Base-by-base conservation (phyloP, 441 rosid species). In the Aleurites moluccanus region DNA sequence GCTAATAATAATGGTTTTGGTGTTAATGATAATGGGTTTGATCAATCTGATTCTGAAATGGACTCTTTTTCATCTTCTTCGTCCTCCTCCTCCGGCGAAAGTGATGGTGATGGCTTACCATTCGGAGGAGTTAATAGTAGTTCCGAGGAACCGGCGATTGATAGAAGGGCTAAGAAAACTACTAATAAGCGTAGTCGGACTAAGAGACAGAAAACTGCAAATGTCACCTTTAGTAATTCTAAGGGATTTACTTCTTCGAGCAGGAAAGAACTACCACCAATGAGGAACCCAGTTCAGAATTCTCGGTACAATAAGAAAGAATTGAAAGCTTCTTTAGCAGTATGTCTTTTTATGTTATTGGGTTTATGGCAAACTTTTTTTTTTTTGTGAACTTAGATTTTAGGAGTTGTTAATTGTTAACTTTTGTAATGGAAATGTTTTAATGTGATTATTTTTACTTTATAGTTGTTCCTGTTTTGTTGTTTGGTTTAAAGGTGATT, bases 241-340 rank as follows among this genome's bases (percentile, higher is more conserved):
- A 82, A 70, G 81, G 77, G 69, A 20, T 73, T 85, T 70, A 76
- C 69, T 49, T 62, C 79, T 74, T 78, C 78, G 1, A 72, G 78
- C 72, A 75, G 79, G 75, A 82, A 79, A 74, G 69, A 73, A 45
- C 57, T 71, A 10, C 70, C 56, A 21, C 70, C 50, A 25, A 8
- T 10, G 9, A 72, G 71, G 78, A 47, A 18, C 6, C 57, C 59
- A 42, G 55, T 13, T 62, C 85, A 72, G 73, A 74, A 73, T 71
- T 74, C 82, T 64, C 63, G 33, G 23, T 80, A 75, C 64, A 85
- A 78, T 66, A 81, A 76, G 83, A 71, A 83, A 71, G 87, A 83
- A 50, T 64, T 86, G 77, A 85, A 84, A 75, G 77, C 86, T 59
- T 81, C 90, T 15, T 69, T 83, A 65, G 78, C 61, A 79, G 91